Base-by-base conservation (phyloP, 2,329 filamentous ascomycete genomes). In the Helminthosporium solani region DNA sequence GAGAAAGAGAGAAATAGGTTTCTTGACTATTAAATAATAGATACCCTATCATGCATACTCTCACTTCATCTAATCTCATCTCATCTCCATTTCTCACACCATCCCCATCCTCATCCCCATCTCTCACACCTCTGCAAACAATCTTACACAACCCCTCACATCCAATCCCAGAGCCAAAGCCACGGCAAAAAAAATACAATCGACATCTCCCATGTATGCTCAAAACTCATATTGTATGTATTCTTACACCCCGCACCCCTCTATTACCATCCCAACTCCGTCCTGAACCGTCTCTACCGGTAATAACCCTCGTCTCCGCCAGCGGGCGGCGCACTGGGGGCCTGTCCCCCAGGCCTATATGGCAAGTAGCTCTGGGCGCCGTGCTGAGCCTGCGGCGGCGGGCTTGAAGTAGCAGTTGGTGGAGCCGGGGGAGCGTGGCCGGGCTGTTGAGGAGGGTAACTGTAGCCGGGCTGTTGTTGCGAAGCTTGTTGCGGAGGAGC, bases 241-340 rank as follows among this genome's bases (percentile, higher is more conserved):
- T 6, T 25, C 9, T 9, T 6, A 18, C n/a, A 7, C 31, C 14
- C n/a, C 31, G 31, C 31, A 33, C n/a, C n/a, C n/a, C 31, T 14
- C 14, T 11, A 11, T 35, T 9, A 11, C 33, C 33, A 21, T 9
- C 33, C 19, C 11, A 33, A 14, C 31, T 18, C 16, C 15, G 11
- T 15, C 9, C 33, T 9, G 3, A 35, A 35, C 16, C 33, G 15
- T 21, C 27, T 44, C 47, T 59, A 65, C 14, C 62, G 46, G 28
- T 66, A 66, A 36, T 62, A 66, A 0, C 61, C 61, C 23, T 68
- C 68, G 16, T 70, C 68, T 21, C 58, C 65, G 0, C 62, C 64
- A 0, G 53, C 56, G 2, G 55, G 55, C 2, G 61, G 61, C 7
- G 63, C 63, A 42, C 60, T 63, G 18, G 60, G 60, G 12, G 57